Conservation (phyloP, 1,284 basidiomycete species). For the Trametes pubescens region DNA sequence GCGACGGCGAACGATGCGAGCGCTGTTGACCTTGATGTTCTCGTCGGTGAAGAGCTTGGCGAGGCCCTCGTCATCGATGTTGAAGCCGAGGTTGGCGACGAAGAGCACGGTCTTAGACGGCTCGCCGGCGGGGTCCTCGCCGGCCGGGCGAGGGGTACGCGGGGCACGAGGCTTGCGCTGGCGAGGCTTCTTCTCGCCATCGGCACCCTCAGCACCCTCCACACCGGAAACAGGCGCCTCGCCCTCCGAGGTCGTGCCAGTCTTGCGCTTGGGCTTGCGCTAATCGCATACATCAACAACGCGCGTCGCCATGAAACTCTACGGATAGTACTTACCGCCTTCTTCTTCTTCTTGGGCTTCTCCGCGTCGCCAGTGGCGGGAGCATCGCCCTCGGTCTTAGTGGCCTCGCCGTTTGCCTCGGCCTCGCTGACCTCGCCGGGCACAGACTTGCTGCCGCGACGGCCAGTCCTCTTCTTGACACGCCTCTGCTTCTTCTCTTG, state of each 20-base stretch:
- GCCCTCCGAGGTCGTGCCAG: constrained; percentile 48
- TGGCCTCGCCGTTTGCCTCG: constrained; percentile 80
- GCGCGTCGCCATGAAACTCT: constrained; percentile 27
- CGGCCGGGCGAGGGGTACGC: constrained; percentile 68
- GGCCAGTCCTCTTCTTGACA: constrained; percentile 78
- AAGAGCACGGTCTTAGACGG: constrained; percentile 89
- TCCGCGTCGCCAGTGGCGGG: constrained; percentile 61
- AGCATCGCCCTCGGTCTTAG: constrained; percentile 55
- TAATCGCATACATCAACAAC: constrained; percentile 21
- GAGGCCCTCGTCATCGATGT: constrained; percentile 83
- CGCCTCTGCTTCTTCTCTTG: constrained; percentile 81
- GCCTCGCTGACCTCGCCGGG: constrained; percentile 87
- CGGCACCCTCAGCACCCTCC: constrained; percentile 40
- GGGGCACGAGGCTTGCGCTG: constrained; percentile 67
- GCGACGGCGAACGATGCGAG: constrained; percentile 86
- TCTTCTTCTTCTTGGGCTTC: constrained; percentile 87
- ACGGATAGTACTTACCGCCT: constrained; percentile 40
- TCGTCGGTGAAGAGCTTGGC: constrained; percentile 83
- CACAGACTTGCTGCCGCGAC: constrained; percentile 83
- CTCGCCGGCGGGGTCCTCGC: constrained; percentile 81
- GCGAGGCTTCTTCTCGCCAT: constrained; percentile 57
- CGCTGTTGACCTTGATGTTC: constrained; percentile 80
- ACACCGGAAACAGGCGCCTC: constrained; percentile 49
- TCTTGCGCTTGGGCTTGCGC: constrained; percentile 62
- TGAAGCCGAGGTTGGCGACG: constrained; percentile 95